These are phyloP conservation scores for Suillus sp. DNA, from an alignment of 768 basidiomycete genomes.

Conservation along the genomic window DNA sequence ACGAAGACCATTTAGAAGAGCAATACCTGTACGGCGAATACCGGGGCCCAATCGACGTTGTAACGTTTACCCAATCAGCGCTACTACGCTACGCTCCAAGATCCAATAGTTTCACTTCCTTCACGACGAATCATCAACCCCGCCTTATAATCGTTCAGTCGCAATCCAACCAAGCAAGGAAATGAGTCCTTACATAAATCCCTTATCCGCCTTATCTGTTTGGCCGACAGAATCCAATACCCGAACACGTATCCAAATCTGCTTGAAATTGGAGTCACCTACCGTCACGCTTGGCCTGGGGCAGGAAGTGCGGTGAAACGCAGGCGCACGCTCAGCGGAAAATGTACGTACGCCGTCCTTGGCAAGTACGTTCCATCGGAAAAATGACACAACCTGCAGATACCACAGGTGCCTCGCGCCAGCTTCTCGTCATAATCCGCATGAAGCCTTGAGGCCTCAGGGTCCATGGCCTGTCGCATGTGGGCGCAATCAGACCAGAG, in stretches of 20 bases:
- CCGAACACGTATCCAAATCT: background rate
- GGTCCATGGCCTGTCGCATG: background rate
- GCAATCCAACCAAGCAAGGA: background rate
- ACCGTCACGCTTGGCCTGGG: background rate
- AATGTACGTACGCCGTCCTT: background rate
- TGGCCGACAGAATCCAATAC: background rate
- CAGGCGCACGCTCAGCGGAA: background rate
- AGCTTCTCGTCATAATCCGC: background rate
- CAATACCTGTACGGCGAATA: background rate
- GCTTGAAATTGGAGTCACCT: background rate
- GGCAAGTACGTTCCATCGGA: background rate
- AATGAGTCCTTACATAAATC: background rate
- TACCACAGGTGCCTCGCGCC: background rate
- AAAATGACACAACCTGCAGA: background rate
- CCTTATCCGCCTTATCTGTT: conserved; percentile 1
- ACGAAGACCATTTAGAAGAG: background rate
- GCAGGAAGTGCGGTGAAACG: background rate
- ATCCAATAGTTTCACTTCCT: background rate
- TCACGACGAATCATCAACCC: background rate
- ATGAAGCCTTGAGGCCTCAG: background rate
- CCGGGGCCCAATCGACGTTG: background rate
- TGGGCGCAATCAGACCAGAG: background rate
- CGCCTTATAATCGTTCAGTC: background rate
- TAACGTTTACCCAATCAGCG: background rate
- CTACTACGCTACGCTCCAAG: background rate